These are phyloP conservation scores for Adansonia digitata DNA, from an alignment of 345 rosid genomes.

Conservation along the genomic window DNA sequence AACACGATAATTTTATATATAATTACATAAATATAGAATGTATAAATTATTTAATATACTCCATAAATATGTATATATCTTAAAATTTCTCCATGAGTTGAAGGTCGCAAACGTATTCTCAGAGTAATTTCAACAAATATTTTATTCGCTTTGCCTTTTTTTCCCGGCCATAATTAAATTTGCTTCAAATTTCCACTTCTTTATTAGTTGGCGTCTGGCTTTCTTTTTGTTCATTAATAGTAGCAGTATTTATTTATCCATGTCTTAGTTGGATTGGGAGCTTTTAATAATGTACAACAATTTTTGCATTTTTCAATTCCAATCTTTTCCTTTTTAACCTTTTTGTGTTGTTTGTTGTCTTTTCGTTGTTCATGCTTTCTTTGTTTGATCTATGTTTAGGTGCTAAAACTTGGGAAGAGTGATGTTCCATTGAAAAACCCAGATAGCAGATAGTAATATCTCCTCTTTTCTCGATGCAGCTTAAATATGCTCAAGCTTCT, in stretches of 20 bases:
- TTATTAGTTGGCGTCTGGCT: too few species aligned
- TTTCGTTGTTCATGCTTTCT: constrained; percentile 1
- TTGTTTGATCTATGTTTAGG: constrained; percentile 34
- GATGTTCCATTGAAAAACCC: constrained; percentile 84
- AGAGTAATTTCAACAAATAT: constrained; percentile 34
- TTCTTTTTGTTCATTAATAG: too few species aligned
- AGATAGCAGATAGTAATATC: constrained; percentile 54
- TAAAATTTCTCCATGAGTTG: too few species aligned
- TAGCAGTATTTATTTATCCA: neutral
- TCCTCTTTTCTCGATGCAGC: constrained; percentile 82
- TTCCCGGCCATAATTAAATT: neutral
- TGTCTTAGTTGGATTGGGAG: neutral
- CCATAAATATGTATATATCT: too few species aligned
- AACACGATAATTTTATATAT: too few species aligned
- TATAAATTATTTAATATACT: too few species aligned
- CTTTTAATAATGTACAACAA: neutral
- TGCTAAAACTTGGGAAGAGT: constrained; percentile 69
- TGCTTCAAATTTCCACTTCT: neutral
- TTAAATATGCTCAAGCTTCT: constrained; percentile 35
- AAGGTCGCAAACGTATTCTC: constrained; percentile 50
- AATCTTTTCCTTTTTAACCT: neutral
- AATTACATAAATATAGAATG: too few species aligned
- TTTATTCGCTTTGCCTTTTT: neutral
- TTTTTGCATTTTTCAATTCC: neutral
- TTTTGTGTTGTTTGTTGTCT: neutral